Conservation (phyloP, 2,329 filamentous ascomycete species). For the Penicillium psychrosexuale region DNA sequence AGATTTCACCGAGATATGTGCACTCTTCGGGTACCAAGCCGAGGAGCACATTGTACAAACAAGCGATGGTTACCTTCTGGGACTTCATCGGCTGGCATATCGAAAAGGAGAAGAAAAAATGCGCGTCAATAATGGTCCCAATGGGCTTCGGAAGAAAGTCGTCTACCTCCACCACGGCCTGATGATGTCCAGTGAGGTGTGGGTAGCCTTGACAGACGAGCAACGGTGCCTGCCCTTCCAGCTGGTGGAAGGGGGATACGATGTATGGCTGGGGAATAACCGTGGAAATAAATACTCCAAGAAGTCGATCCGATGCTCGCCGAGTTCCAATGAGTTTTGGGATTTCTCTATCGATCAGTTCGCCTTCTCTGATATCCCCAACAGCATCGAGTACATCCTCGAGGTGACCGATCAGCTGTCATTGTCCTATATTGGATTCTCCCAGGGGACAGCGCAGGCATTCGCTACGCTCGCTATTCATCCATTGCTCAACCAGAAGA, state of each 20-base stretch:
- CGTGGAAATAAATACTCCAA: conserved; percentile 99
- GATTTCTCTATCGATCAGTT: conserved; percentile 99
- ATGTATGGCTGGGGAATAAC: conserved; percentile 98
- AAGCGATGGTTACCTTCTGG: conserved; percentile 86
- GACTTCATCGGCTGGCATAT: conserved; percentile 82
- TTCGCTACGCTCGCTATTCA: conserved; percentile 93
- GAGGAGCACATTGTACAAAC: conserved; percentile 97
- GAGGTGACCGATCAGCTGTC: conserved; percentile 77
- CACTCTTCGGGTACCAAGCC: conserved; percentile 83
- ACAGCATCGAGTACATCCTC: conserved; percentile 89
- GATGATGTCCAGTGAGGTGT: conserved; percentile 98
- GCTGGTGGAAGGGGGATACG: conserved; percentile 85
- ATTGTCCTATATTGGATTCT: conserved; percentile 94
- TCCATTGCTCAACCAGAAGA: conserved; percentile 83
- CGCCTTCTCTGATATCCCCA: conserved; percentile 93
- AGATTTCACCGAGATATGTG: conserved; percentile 93
- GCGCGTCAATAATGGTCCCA: conserved; percentile 66
- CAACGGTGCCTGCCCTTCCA: conserved; percentile 84
- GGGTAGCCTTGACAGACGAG: conserved; percentile 87
- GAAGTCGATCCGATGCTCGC: conserved; percentile 75
- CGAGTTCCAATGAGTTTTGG: conserved; percentile 79
- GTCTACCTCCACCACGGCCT: conserved; percentile 94
- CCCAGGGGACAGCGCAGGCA: conserved; percentile 92
- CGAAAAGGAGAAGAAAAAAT: conserved; percentile 75
- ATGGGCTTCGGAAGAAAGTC: conserved; percentile 73